Evolutionary conservation across 768 basidiomycete genomes (phyloP), one percentile per base, ranked within the genome.

Genomic region (Podaxis rugospora): DNA sequence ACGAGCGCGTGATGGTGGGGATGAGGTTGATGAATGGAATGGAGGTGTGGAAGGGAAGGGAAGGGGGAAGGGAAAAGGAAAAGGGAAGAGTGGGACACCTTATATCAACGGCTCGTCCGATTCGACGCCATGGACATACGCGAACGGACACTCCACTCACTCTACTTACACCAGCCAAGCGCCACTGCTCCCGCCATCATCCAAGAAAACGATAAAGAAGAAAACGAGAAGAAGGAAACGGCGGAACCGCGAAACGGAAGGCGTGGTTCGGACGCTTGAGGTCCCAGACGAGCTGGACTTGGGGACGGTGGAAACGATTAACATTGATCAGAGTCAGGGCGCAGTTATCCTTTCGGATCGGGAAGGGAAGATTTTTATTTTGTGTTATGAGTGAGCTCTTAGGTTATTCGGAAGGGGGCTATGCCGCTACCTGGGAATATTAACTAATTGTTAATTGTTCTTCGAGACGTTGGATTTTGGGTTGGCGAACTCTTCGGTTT

Each of bases 251-350:
- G 63, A 64, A 14, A 63, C 66, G 47, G 79, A 78, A 51, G 76
- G 83, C 64, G 68, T 76, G 62, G 87, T 85, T 55, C 75, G 81
- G 64, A 89, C 87, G 54, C 72, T 90, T 28, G 82, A 83, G 62
- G 80, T 85, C 4, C 89, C 89, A 1, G 77, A 79, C 0, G 89
- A 88, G 63, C 71, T 90, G 61, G 82, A 90, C 66, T 70, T 90
- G 62, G 81, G 85, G 51, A 72, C 69, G 40, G 86, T 90, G 28
- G 88, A 89, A 75, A 89, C 87, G 64, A 87, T 90, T 66, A 89
- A 89, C 69, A 87, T 90, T 55, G 89, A 90, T 69, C 89, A 90
- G 75, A 81, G 79, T 40, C 89, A 90, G 67, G 89, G 88, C 1
- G 85, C 87, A 7, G 80, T 90, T 42, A 88, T 89, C 62, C 70